These are phyloP conservation scores for Hanseniaspora vineae DNA, from an alignment of 805 yeast species.

Conservation along the genomic window DNA sequence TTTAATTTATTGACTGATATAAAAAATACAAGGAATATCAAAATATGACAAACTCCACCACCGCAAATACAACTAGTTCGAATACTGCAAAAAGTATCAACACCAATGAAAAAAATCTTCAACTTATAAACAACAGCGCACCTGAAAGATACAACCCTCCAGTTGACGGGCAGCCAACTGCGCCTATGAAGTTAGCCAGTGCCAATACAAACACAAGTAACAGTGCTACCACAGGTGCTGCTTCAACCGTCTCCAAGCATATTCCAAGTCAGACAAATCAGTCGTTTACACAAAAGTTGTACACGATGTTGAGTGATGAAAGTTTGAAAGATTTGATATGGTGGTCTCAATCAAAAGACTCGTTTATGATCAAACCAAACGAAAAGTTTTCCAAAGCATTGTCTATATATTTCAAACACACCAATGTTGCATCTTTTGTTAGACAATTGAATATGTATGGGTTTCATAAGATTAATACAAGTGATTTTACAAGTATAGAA, in stretches of 20 bases:
- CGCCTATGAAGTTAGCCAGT: too few relatives aligned
- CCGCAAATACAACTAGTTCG: not conserved
- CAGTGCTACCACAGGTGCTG: too few relatives aligned
- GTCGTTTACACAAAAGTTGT: constrained; percentile 78
- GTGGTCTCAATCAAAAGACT: constrained; percentile 60
- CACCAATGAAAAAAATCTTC: not conserved
- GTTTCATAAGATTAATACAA: constrained; percentile 47
- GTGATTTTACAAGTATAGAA: too few relatives aligned
- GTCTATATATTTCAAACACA: constrained; percentile 61
- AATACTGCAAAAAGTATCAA: not conserved
- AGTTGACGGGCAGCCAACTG: too few relatives aligned
- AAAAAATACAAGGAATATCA: not conserved
- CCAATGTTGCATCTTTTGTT: constrained; percentile 67
- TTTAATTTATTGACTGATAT: not conserved
- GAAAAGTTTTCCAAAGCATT: constrained; percentile 73
- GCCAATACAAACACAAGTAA: too few relatives aligned
- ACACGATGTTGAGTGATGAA: constrained; percentile 78
- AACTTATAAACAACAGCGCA: too few relatives aligned
- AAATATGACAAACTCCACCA: not conserved
- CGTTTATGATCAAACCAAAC: constrained; percentile 71
- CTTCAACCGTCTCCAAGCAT: too few relatives aligned
- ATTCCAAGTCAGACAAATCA: constrained; percentile 24
- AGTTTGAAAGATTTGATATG: constrained; percentile 63
- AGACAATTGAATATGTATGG: constrained; percentile 77
- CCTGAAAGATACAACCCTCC: too few relatives aligned